Conservation (phyloP, 2,329 filamentous ascomycete species). For the Colletotrichum sp. region DNA sequence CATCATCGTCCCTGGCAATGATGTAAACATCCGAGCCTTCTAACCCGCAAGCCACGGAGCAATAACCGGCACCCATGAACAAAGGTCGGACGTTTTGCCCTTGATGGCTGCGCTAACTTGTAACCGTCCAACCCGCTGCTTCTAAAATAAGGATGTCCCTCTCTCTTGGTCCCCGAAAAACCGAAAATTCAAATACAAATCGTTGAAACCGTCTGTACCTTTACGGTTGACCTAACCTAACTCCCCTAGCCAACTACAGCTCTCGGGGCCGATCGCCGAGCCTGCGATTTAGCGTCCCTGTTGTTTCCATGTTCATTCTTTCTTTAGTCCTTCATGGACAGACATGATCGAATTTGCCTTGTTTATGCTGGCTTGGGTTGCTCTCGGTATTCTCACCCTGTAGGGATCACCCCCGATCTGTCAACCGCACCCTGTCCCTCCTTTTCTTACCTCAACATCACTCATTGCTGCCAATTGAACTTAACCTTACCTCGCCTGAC, state of each 20-base stretch:
- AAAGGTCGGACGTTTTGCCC: background rate
- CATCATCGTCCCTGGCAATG: background rate
- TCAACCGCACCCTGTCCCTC: background rate
- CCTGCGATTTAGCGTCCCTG: background rate
- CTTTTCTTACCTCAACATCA: background rate
- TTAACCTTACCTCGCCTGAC: background rate
- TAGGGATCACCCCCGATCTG: background rate
- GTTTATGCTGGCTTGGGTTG: background rate
- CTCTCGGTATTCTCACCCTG: background rate
- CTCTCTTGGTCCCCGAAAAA: background rate
- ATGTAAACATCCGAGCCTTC: background rate
- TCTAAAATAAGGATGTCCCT: conserved; percentile 5
- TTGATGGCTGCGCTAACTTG: background rate
- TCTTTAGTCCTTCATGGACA: background rate
- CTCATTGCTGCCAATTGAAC: background rate
- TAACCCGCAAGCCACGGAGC: background rate
- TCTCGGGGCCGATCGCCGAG: background rate
- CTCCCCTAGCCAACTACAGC: background rate
- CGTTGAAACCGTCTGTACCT: background rate
- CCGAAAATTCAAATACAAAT: background rate
- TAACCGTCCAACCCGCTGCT: background rate
- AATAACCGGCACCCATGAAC: background rate
- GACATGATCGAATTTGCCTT: background rate
- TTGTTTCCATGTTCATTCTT: background rate
- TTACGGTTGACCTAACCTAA: background rate